These are phyloP conservation scores for Blastocystis sp. DNA, from an alignment of 352 stramenopile species.

Conservation along the genomic window DNA sequence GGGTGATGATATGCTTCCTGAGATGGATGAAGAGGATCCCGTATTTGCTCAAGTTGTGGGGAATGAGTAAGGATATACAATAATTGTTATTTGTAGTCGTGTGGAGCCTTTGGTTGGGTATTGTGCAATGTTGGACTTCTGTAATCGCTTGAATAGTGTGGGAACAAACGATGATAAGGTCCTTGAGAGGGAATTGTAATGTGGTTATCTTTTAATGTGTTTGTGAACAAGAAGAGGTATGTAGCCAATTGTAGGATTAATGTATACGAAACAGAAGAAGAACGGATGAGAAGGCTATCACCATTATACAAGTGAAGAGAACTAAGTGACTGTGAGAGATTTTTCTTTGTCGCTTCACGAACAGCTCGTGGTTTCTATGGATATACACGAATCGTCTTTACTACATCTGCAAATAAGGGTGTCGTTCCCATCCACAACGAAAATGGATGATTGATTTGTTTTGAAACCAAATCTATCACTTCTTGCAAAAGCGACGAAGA, in stretches of 20 bases:
- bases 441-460: too few species aligned
- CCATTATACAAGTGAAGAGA: background rate
- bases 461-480: background rate
- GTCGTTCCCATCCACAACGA: too few species aligned
- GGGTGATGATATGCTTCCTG: background rate
- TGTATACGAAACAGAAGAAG: background rate
- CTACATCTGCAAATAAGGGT: too few species aligned
- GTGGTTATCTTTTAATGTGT: too few species aligned
- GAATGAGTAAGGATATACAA: background rate
- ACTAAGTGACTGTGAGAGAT: background rate
- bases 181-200: background rate
- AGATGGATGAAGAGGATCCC: constrained; percentile 12
- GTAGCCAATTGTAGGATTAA: too few species aligned
- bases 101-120: constrained; percentile 21
- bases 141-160: background rate
- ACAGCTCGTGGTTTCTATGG: too few species aligned
- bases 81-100: background rate
- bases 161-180: background rate
- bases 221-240: constrained; percentile 21
- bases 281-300: background rate
- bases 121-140: constrained; percentile 34
- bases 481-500: background rate
- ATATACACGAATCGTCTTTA: too few species aligned
- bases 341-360: background rate
- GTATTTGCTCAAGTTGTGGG: background rate